A percentile compares a stretch with the other conserved stretches of the same genome.
These are phyloP conservation scores for Plectosphaerella sp. DNA, from an alignment of 2,329 filamentous ascomycete species.

Conservation along the genomic window DNA sequence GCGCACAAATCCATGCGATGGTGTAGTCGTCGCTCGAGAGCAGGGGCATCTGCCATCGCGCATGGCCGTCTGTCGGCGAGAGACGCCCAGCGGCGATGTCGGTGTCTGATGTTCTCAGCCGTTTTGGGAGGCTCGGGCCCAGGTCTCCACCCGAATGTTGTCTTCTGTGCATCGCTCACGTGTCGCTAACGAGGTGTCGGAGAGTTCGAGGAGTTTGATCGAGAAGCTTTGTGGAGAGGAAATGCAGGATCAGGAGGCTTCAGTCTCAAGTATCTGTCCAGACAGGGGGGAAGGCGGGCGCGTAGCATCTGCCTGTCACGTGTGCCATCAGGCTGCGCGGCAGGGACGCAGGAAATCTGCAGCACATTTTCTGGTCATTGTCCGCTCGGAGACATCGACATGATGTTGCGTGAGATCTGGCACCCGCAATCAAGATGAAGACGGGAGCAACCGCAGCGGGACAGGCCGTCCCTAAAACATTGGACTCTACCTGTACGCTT, in stretches of 20 bases:
- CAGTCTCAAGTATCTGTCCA: background rate
- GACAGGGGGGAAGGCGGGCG: background rate
- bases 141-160: background rate
- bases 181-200: background rate
- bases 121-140: background rate
- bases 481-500: too few species aligned
- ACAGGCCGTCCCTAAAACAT: too few species aligned
- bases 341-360: background rate
- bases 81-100: background rate
- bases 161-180: background rate
- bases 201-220: background rate
- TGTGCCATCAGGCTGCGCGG: background rate
- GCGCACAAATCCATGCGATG: slow-evolving; percentile 15
- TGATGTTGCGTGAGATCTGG: too few species aligned
- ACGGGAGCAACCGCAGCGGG: too few species aligned
- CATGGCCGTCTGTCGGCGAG: background rate
- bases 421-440: too few species aligned
- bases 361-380: too few species aligned
- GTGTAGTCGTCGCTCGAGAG: slow-evolving; percentile 8
- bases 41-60: background rate
- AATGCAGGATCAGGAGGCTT: background rate
- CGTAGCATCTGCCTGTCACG: background rate
- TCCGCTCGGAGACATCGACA: too few species aligned
- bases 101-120: background rate
- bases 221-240: background rate